Evolutionary conservation across 2,329 filamentous ascomycete species (phyloP).

Genomic region (Penicillium sp.): DNA sequence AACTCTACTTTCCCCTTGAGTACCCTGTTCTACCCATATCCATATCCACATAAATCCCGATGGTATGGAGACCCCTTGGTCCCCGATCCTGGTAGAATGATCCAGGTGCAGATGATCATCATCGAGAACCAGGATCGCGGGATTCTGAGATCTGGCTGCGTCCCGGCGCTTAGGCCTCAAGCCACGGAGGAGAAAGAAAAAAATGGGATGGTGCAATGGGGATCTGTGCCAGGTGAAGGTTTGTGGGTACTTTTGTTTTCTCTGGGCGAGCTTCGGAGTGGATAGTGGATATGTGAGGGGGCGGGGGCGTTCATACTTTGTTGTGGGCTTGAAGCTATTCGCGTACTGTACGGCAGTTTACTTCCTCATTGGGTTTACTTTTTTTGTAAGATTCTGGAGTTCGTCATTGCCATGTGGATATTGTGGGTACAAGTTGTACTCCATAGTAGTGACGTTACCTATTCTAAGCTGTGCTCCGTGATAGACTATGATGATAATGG

Average conservation of each 20-base stretch:
- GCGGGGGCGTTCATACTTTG: not conserved
- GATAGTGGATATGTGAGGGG: conserved; percentile 3
- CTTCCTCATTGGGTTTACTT: not conserved
- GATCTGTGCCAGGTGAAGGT: not conserved
- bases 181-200: not conserved
- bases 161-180: conserved; percentile 1
- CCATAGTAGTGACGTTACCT: too few species aligned
- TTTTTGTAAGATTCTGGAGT: not conserved
- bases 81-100: not conserved
- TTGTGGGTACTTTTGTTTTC: not conserved
- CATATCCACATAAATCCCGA: not conserved
- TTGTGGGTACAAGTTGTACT: too few species aligned
- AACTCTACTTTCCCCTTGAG: not conserved
- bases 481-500: too few species aligned
- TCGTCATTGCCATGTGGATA: not conserved
- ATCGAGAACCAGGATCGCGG: conserved; percentile 5
- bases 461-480: too few species aligned
- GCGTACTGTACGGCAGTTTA: not conserved
- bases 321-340: not conserved
- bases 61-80: not conserved
- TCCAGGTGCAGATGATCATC: conserved; percentile 10
- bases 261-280: not conserved
- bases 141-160: conserved; percentile 2
- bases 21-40: too few species aligned
- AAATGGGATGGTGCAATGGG: not conserved